Conservation (phyloP, 2,329 filamentous ascomycete species). For the Podosphaera leucotricha region DNA sequence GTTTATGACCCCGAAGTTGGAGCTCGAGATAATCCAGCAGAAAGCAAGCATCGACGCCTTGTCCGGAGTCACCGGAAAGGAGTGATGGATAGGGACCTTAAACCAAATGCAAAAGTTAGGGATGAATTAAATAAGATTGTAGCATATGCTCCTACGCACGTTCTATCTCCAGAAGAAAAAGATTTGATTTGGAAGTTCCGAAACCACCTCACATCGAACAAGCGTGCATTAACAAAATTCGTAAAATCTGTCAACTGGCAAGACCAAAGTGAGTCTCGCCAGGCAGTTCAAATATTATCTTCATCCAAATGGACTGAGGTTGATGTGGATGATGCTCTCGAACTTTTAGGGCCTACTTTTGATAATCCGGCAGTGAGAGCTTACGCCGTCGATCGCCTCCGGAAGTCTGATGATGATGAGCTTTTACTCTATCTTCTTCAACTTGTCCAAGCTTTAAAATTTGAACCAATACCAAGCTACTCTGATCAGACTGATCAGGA, state of each 20-base stretch:
- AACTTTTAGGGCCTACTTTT: constrained; percentile 78
- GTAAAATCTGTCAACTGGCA: constrained; percentile 95
- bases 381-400: constrained; percentile 77
- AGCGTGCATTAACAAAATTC: constrained; percentile 82
- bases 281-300: constrained; percentile 70
- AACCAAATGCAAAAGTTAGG: constrained; percentile 84
- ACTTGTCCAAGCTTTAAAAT: constrained; percentile 87
- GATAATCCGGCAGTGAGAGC: constrained; percentile 71
- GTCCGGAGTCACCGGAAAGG: constrained; percentile 78
- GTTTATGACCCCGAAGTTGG: constrained; percentile 91
- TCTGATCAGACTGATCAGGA: constrained; percentile 36
- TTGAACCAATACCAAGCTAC: constrained; percentile 39
- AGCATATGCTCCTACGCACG: constrained; percentile 77
- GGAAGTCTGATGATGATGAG: constrained; percentile 83
- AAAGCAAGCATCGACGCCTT: constrained; percentile 78
- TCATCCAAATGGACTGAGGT: constrained; percentile 70
- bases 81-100: constrained; percentile 83
- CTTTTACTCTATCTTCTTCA: constrained; percentile 78
- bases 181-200: constrained; percentile 95
- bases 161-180: constrained; percentile 72
- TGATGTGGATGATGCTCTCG: constrained; percentile 86
- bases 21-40: constrained; percentile 73
- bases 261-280: constrained; percentile 61
- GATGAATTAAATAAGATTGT: constrained; percentile 85
- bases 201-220: constrained; percentile 81